Evolutionary conservation across 23 red algal species (phyloP).

Genomic region (Gracilaria gracilis): DNA sequence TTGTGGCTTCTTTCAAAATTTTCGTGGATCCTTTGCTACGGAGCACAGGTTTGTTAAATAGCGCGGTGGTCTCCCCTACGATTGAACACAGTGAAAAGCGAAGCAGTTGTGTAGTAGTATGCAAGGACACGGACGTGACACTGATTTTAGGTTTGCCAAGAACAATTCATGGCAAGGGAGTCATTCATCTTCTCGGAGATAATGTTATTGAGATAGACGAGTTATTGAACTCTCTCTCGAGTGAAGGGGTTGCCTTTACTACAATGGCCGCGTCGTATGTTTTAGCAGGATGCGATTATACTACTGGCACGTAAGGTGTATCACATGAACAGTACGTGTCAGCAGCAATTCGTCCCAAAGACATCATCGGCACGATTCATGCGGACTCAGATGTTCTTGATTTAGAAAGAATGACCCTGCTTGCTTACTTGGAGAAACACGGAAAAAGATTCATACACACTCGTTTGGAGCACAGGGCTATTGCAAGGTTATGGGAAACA

Average conservation of each 20-base stretch:
- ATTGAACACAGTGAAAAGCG: neutral
- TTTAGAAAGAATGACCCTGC: neutral
- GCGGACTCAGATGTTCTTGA: neutral
- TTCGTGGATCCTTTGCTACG: neutral
- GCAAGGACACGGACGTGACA: constrained; percentile 41
- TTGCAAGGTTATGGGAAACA: no score
- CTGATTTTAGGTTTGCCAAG: neutral
- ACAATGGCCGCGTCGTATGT: neutral
- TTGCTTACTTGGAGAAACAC: constrained; percentile 23
- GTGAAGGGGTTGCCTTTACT: neutral
- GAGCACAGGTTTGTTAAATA: neutral
- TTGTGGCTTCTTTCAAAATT: neutral
- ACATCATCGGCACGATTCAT: neutral
- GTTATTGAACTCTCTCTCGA: neutral
- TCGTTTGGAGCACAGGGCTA: no score
- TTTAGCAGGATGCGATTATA: constrained; percentile 10
- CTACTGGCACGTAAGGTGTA: constrained; percentile 7
- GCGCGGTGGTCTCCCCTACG: no score
- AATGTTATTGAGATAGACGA: constrained; percentile 21
- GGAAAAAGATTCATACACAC: neutral
- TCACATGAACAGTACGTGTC: neutral
- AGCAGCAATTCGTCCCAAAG: neutral
- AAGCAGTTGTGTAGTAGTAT: neutral
- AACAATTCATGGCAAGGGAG: neutral
- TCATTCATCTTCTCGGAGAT: constrained; percentile 10